These are phyloP conservation scores for Raddia distichophylla DNA, from an alignment of 176 grass and related monocot genomes.

Conservation along the genomic window DNA sequence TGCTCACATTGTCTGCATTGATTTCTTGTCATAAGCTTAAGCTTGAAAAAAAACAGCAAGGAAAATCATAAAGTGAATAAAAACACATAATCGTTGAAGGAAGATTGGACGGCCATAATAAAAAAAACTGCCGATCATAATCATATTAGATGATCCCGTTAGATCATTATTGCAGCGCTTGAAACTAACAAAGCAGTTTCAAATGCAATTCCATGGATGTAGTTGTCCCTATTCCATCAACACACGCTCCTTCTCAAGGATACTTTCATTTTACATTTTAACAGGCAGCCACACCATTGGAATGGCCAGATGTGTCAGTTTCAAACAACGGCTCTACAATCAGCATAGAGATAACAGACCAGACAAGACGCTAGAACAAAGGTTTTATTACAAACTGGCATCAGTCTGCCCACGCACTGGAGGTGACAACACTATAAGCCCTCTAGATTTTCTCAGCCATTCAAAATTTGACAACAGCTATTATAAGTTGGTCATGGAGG, in stretches of 20 bases:
- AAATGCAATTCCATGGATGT: constrained; percentile 13
- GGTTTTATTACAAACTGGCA: constrained; percentile 53
- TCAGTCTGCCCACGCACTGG: constrained; percentile 63
- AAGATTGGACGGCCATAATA: not conserved
- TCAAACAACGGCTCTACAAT: constrained; percentile 88
- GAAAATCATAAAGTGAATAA: not conserved
- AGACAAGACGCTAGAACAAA: constrained; percentile 60
- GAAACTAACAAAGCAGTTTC: not conserved
- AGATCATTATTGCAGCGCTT: not conserved
- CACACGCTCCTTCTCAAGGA: constrained; percentile 5
- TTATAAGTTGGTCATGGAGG: constrained; percentile 70
- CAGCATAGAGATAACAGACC: constrained; percentile 60
- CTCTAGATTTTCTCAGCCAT: constrained; percentile 59
- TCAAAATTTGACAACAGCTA: constrained; percentile 81
- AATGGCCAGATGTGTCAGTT: constrained; percentile 73
- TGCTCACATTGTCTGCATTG: not conserved
- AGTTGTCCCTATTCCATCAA: not conserved
- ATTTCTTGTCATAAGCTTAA: constrained; percentile 25
- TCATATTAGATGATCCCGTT: not conserved
- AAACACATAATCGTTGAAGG: constrained; percentile 21
- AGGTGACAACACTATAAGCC: constrained; percentile 58
- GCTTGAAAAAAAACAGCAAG: constrained; percentile 26
- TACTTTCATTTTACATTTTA: constrained; percentile 25
- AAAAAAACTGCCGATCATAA: not conserved
- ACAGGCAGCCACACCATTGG: constrained; percentile 93